Evolutionary conservation across 2,329 filamentous ascomycete genomes (phyloP).

Genomic region (Helotiales sp.): DNA sequence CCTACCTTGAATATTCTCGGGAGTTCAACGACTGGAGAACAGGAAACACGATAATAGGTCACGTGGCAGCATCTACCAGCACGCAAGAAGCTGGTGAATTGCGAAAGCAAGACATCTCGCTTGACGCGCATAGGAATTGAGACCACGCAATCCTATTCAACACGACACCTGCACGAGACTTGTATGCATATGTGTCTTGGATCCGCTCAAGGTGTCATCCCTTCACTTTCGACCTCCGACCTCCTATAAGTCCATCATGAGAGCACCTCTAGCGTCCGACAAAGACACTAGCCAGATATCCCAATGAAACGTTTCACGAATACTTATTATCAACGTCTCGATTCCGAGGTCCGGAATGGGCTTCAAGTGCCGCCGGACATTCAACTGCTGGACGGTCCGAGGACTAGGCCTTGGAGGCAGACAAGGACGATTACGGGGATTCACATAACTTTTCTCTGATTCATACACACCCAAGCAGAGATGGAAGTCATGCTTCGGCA

Average conservation of each 20-base stretch:
- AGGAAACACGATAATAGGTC: background rate
- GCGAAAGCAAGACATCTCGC: too few relatives aligned
- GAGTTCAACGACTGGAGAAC: too few relatives aligned
- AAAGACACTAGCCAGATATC: background rate
- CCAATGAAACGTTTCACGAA: background rate
- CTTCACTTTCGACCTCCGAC: background rate
- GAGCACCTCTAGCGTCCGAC: background rate
- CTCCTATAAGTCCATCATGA: background rate
- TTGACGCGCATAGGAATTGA: background rate
- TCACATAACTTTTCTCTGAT: background rate
- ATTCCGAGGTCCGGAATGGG: background rate
- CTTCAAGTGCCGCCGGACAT: background rate
- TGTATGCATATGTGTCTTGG: background rate
- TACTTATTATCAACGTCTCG: background rate
- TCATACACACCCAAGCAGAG: background rate
- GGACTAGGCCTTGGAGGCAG: background rate
- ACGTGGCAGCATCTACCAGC: background rate
- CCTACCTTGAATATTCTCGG: too few relatives aligned
- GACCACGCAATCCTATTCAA: background rate
- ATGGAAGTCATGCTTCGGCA: background rate
- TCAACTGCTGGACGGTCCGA: background rate
- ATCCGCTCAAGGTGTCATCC: background rate
- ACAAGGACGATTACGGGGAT: background rate
- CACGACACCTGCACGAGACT: background rate
- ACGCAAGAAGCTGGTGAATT: background rate